Base-by-base conservation (phyloP, 2,329 filamentous ascomycete genomes). In the Chaetomium sp. region DNA sequence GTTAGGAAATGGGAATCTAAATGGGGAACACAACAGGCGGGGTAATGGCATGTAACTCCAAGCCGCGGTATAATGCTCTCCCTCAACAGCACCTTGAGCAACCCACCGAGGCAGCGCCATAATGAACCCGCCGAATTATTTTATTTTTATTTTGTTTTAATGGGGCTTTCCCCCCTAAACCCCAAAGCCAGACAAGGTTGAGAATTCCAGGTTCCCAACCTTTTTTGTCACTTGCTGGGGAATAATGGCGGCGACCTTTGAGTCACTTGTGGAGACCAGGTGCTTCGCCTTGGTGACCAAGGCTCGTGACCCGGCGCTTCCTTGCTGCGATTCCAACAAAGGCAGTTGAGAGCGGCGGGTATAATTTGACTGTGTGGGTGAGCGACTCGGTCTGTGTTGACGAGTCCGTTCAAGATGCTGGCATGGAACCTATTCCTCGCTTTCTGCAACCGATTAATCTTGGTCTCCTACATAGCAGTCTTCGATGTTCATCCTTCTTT, bases 11-110 rank as follows among this genome's bases (percentile, higher is more conserved):
- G 42, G 45, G 29, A 47, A 54, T 63, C 57, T 60, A 25, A 47
- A 64, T 57, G 59, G 60, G 64, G 62, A 62, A 60, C 62, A 63
- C 64, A 53, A 62, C 62, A 68, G 64, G 67, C 64, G 64, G 64
- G 67, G 67, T 68, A 65, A 58, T 27, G 53, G 23, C 25, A 51
- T 47, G 45, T 23, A 47, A 23, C 45, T 47, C n/a, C n/a, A 23
- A 47, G n/a, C n/a, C 45, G n/a, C n/a, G 45, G 45, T 23, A 47
- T 21, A 23, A 47, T 21, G 23, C 25, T 29, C 47, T 47, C 45
- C n/a, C 45, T 47, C 23, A 47, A 8, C 12, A 21, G 45, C 45
- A 23, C 9, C 45, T 23, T 23, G 19, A 47, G 21, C 45, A 8
- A 47, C 10, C 8, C 7, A 47, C 10, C 4, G 19, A 23, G 45